These are phyloP conservation scores for Wickerhamomyces sp. DNA, from an alignment of 1,139 yeast genomes.

Conservation along the genomic window DNA sequence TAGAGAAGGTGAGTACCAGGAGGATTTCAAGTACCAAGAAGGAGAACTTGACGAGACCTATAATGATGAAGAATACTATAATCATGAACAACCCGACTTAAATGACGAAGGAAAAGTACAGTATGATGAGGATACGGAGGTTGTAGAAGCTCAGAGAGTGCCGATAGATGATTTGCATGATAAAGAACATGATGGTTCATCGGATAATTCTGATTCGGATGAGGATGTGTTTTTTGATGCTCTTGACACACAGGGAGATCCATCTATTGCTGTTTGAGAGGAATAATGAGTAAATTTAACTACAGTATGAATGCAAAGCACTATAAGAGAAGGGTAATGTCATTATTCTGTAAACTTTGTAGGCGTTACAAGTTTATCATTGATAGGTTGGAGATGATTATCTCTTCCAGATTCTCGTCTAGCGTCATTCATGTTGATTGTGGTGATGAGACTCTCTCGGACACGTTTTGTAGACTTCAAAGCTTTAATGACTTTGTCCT, in stretches of 20 bases:
- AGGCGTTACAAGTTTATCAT: too few relatives aligned
- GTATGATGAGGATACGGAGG: neutral
- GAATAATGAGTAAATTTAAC: too few relatives aligned
- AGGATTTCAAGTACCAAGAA: constrained; percentile 1
- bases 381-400: constrained; percentile 5
- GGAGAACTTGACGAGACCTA: too few relatives aligned
- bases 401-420: constrained; percentile 7
- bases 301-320: too few relatives aligned
- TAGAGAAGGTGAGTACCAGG: neutral
- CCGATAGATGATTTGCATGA: too few relatives aligned
- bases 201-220: neutral
- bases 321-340: too few relatives aligned
- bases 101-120: neutral
- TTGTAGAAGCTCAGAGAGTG: neutral
- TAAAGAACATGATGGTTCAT: too few relatives aligned
- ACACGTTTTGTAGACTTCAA: constrained; percentile 55
- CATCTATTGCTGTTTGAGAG: too few relatives aligned
- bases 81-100: too few relatives aligned
- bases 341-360: too few relatives aligned
- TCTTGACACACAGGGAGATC: too few relatives aligned
- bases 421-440: constrained; percentile 11
- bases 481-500: constrained; percentile 76
- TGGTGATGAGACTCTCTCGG: constrained; percentile 30
- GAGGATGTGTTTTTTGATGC: neutral
- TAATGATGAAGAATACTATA: neutral